Base-by-base conservation (phyloP, 1,284 basidiomycete species). In the Pholiota adiposa region DNA sequence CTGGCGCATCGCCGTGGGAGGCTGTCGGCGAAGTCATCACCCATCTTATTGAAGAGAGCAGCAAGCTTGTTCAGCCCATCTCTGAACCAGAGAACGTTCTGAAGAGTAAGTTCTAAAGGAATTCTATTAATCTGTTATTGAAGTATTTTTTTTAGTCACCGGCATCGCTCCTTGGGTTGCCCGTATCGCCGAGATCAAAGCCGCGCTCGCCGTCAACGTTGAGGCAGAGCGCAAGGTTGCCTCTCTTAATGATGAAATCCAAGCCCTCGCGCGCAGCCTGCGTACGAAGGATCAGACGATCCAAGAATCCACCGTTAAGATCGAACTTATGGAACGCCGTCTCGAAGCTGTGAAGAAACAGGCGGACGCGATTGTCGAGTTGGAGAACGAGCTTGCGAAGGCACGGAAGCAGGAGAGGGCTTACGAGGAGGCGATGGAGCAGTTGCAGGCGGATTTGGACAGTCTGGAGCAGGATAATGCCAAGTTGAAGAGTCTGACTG, bases 351-450 rank as follows among this genome's bases (percentile, higher is more conserved):
- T 89, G 61, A 96, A 94, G 81, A 93, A 92, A 71, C 92, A 94
- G 74, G 88, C 89, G 1, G 96, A 98, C 62, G 78, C 85, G 21
- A 92, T 98, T 56, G 76, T 81, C 18, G 91, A 93, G 60, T 84
- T 98, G 19, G 94, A 97, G 74, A 78, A 73, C 29, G 90, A 96
- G 67, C 81, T 98, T 1, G 76, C 81, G 29, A 95, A 95, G 72
- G 85, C 88, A 7, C 87, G 88, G 71, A 92, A 93, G 72, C 93
- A 96, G 70, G 94, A 97, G 73, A 84, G 89, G 63, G 88, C 90
- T 25, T 94, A 96, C 66, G 92, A 95, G 71, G 95, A 97, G 65
- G 94, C 94, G 1, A 92, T 98, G 79, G 95, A 96, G 66, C 92
- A 94, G 68, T 76, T 98, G 21, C 96, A 97, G 71, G 84, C 87